A percentile compares a stretch with the other conserved stretches of the same genome.
Evolutionary conservation across 2,329 filamentous ascomycete species (phyloP).

Genomic region (Pseudonectria foliicola): DNA sequence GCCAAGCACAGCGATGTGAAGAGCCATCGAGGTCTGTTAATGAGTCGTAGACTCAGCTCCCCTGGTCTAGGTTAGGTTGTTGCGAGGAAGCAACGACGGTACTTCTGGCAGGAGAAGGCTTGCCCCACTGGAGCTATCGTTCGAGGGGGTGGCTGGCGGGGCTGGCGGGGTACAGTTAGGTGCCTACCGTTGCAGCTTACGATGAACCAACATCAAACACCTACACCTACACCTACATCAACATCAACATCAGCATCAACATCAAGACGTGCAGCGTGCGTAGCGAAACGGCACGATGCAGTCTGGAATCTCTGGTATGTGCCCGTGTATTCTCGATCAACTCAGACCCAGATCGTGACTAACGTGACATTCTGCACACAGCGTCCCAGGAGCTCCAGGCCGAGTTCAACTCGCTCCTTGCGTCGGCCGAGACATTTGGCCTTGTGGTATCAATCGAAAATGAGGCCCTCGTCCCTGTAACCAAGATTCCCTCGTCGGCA

Average conservation of each 20-base stretch:
- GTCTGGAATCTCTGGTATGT: constrained; percentile 66
- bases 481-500: constrained; percentile 45
- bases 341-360: background rate
- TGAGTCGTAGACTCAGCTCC: too few species aligned
- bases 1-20: too few species aligned
- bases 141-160: constrained; percentile 6
- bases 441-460: constrained; percentile 63
- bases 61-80: too few species aligned
- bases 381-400: constrained; percentile 71
- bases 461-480: constrained; percentile 59
- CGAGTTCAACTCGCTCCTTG: constrained; percentile 64
- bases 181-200: too few species aligned
- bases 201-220: constrained; percentile 11
- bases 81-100: too few species aligned
- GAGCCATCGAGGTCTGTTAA: too few species aligned
- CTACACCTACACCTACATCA: constrained; percentile 6
- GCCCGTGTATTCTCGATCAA: background rate
- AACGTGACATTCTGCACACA: constrained; percentile 24
- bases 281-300: constrained; percentile 49
- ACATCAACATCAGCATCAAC: constrained; percentile 1
- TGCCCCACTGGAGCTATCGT: background rate
- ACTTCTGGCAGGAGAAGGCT: too few species aligned
- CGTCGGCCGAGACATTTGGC: constrained; percentile 55
- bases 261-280: background rate
- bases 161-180: constrained; percentile 24